A percentile compares a stretch with the other conserved stretches of the same genome.
Evolutionary conservation across 2,329 filamentous ascomycete genomes (phyloP).

Genomic region (Aureobasidium sp.): DNA sequence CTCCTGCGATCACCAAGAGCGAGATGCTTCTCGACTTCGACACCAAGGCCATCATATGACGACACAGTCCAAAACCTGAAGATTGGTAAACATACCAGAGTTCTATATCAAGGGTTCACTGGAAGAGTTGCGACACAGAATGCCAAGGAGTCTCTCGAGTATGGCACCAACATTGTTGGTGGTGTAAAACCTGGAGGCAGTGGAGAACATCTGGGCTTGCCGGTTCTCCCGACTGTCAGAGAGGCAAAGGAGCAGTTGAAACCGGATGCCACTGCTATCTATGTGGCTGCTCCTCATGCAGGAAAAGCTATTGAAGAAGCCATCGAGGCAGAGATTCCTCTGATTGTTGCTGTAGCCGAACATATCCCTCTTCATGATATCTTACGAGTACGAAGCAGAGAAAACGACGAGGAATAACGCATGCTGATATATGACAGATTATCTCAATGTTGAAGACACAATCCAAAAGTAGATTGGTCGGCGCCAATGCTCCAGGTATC

Average conservation of each 20-base stretch:
- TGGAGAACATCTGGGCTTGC: constrained; percentile 64
- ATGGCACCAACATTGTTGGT: constrained; percentile 73
- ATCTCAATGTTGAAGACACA: constrained; percentile 65
- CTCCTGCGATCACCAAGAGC: background rate
- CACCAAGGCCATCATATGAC: constrained; percentile 38
- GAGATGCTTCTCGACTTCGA: constrained; percentile 22
- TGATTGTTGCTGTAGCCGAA: constrained; percentile 72
- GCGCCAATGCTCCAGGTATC: constrained; percentile 74
- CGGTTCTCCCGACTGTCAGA: constrained; percentile 60
- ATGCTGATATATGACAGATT: constrained; percentile 35
- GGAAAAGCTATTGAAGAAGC: constrained; percentile 68
- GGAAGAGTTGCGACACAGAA: constrained; percentile 64
- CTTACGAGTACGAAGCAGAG: constrained; percentile 45
- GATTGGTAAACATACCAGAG: constrained; percentile 57
- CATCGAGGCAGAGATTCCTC: constrained; percentile 67
- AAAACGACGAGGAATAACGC: background rate
- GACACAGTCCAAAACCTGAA: constrained; percentile 58
- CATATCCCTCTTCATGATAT: constrained; percentile 74
- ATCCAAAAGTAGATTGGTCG: constrained; percentile 62
- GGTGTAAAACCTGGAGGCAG: constrained; percentile 65
- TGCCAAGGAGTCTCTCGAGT: constrained; percentile 65
- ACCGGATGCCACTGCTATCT: constrained; percentile 71
- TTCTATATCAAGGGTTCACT: constrained; percentile 65
- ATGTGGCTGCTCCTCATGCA: constrained; percentile 68
- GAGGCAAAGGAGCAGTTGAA: constrained; percentile 61